A percentile compares a stretch with the other conserved stretches of the same genome.
These are phyloP conservation scores for Ceratopteris richardii DNA, from an alignment of 75 land plant genomes.

Conservation along the genomic window DNA sequence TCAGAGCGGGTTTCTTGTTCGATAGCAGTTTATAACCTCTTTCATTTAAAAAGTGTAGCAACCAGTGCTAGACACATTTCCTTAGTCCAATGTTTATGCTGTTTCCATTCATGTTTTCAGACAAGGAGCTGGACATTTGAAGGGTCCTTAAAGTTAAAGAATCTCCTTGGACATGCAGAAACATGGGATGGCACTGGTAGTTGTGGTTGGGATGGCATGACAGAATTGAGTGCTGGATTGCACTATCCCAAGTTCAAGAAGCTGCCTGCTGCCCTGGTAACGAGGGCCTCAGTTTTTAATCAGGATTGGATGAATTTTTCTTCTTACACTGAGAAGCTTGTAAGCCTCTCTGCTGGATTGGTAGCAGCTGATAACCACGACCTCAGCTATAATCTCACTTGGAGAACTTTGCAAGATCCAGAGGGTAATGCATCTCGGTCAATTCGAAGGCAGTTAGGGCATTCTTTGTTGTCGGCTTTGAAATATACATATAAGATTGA, in stretches of 20 bases:
- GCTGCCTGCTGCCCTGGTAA: conserved; percentile 40
- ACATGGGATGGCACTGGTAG: conserved; percentile 76
- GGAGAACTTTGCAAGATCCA: conserved; percentile 83
- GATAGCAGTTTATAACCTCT: too few relatives aligned
- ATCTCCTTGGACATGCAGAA: conserved; percentile 81
- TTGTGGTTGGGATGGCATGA: conserved; percentile 72
- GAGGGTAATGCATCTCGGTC: conserved; percentile 55
- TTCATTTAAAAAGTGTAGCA: too few relatives aligned
- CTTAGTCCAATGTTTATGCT: too few relatives aligned
- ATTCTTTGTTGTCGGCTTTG: conserved; percentile 66
- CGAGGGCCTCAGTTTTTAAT: conserved; percentile 55
- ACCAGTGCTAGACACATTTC: too few relatives aligned
- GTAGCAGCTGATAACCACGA: conserved; percentile 55
- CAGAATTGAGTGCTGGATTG: conserved; percentile 78
- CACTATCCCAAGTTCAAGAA: conserved; percentile 65
- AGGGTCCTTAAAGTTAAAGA: conserved; percentile 76
- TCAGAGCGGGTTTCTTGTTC: too few relatives aligned
- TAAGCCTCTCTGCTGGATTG: conserved; percentile 74
- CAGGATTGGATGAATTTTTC: conserved; percentile 89
- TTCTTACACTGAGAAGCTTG: conserved; percentile 70
- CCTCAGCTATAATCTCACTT: conserved; percentile 64
- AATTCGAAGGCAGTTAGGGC: conserved; percentile 78
- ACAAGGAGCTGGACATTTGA: conserved; percentile 74
- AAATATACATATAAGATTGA: conserved; percentile 81
- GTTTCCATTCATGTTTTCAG: conserved; percentile 23